phyloP scores from a whole-genome alignment of 352 stramenopile genomes.

The Pythium utonaiense region DNA sequence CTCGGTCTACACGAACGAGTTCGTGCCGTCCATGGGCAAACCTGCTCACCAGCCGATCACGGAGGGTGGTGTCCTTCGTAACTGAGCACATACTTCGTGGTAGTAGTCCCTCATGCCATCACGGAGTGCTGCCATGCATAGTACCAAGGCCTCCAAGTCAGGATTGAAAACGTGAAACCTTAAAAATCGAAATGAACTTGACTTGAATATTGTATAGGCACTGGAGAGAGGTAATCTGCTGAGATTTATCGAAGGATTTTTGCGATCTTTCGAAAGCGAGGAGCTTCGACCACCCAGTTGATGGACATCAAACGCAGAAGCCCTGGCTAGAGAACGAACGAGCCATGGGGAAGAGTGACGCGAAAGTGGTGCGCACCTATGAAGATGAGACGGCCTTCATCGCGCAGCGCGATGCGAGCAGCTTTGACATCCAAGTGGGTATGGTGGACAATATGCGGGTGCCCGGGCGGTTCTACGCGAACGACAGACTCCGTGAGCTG shows the following conservation, averaged over 20 bases:
- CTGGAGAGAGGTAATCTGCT: neutral
- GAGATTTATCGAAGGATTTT: constrained; percentile 1
- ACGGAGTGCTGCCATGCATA: too few relatives aligned
- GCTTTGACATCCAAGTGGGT: constrained; percentile 53
- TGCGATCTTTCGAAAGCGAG: neutral
- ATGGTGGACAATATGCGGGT: constrained; percentile 84
- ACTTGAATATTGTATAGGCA: neutral
- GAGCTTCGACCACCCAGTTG: neutral
- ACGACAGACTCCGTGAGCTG: constrained; percentile 48
- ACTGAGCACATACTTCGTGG: too few relatives aligned
- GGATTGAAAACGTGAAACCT: too few relatives aligned
- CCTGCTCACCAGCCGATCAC: constrained; percentile 37
- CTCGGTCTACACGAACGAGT: constrained; percentile 53
- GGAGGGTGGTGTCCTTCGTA: constrained; percentile 34
- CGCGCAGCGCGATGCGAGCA: constrained; percentile 28
- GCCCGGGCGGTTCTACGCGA: constrained; percentile 68
- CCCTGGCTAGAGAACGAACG: neutral
- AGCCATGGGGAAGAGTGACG: constrained; percentile 3
- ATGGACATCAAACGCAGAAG: neutral
- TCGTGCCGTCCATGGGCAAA: constrained; percentile 48
- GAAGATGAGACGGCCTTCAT: neutral
- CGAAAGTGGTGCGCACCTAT: constrained; percentile 6
- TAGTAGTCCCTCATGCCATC: neutral
- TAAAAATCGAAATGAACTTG: neutral
- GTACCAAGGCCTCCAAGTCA: too few relatives aligned